Conservation (phyloP, 1,284 basidiomycete genomes). For the Pholiota adiposa region DNA sequence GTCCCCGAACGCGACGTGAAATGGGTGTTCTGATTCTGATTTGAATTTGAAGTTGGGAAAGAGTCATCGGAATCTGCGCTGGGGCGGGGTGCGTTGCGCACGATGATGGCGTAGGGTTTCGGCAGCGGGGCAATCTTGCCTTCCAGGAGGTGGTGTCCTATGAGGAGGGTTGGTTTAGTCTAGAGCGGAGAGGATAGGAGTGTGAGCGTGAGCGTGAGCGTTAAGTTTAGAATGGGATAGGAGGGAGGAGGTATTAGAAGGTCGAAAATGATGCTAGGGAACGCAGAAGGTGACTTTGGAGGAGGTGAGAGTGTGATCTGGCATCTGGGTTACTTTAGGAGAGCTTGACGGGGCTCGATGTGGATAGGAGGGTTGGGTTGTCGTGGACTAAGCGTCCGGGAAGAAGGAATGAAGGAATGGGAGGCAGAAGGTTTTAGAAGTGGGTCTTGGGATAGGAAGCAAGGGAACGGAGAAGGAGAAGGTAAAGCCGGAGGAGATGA, state of each 20-base stretch:
- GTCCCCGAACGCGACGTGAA: no score
- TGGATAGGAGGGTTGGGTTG: no score
- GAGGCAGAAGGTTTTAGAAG: no score
- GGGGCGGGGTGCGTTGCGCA: slow-evolving; percentile 30
- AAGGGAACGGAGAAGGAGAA: no score
- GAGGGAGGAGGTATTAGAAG: background rate
- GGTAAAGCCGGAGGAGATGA: no score
- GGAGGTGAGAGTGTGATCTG: no score
- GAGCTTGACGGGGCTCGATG: no score
- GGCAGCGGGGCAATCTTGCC: slow-evolving; percentile 79
- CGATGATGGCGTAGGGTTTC: slow-evolving; percentile 79
- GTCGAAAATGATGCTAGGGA: background rate
- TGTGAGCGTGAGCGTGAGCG: background rate
- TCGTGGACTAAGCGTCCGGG: no score
- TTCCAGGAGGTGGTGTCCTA: slow-evolving; percentile 90
- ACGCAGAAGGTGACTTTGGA: no score
- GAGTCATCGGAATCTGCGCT: background rate
- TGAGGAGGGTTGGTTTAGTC: slow-evolving; percentile 79
- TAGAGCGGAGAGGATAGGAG: slow-evolving; percentile 31
- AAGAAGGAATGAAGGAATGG: no score
- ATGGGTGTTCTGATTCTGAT: background rate
- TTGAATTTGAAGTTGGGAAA: background rate
- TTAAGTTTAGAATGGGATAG: background rate
- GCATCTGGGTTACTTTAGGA: no score
- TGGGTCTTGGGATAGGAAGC: no score